phyloP scores from a whole-genome alignment of 345 rosid species.

The Salix udensis region DNA sequence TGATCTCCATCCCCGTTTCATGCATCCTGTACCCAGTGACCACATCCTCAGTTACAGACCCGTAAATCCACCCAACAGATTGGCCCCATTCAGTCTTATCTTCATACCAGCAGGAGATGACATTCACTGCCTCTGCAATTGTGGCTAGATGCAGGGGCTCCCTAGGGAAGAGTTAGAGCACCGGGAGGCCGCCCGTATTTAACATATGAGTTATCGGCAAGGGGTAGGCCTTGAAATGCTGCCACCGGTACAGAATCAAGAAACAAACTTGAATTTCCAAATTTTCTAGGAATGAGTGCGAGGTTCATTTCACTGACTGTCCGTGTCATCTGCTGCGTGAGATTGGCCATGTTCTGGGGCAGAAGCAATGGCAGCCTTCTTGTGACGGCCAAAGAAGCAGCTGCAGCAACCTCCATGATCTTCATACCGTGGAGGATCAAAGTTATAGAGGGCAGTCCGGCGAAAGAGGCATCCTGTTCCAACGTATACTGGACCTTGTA shows the following conservation, averaged over 20 bases:
- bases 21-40: slow-evolving; percentile 85
- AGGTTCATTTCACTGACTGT: slow-evolving; percentile 41
- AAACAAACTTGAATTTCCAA: slow-evolving; percentile 63
- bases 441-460: slow-evolving; percentile 70
- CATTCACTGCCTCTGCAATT: slow-evolving; percentile 68
- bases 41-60: slow-evolving; percentile 82
- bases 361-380: slow-evolving; percentile 44
- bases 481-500: slow-evolving; percentile 86
- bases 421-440: slow-evolving; percentile 50
- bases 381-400: slow-evolving; percentile 45
- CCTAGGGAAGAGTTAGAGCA: slow-evolving; percentile 43
- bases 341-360: slow-evolving; percentile 11
- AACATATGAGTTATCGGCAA: slow-evolving; percentile 45
- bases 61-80: slow-evolving; percentile 75
- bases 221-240: slow-evolving; percentile 63
- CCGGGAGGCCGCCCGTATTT: slow-evolving; percentile 67
- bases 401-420: slow-evolving; percentile 35
- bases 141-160: slow-evolving; percentile 45
- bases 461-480: slow-evolving; percentile 92
- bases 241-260: slow-evolving; percentile 52
- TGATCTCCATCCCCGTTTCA: slow-evolving; percentile 79
- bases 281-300: slow-evolving; percentile 56
- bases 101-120: slow-evolving; percentile 83
- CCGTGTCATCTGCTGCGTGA: slow-evolving; percentile 14
- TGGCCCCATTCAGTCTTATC: slow-evolving; percentile 85